Base-by-base conservation (phyloP, 306 rosid species). In the Lathyrus sativus region DNA sequence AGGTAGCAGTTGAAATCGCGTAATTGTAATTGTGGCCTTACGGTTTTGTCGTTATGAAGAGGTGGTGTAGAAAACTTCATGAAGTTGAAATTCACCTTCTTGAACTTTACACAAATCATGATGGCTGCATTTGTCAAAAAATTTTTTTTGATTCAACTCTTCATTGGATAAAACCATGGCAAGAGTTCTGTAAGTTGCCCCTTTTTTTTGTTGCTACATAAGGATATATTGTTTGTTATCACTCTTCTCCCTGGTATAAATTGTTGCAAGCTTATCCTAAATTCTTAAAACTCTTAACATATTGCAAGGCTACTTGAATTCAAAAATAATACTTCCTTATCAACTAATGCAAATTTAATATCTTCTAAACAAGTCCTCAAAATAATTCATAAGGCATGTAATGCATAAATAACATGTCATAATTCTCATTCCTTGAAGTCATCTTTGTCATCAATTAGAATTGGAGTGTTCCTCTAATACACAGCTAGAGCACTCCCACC, bases 401-500 rank as follows among this genome's bases (percentile, higher is more conserved):
- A 44, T 42, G 39, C 54, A 71, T 7, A 28, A 15, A 73, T 57
- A 62, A 35, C 10, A 37, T 54, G 72, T 11, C 62, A 35, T 45
- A 75, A 43, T 69, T 51, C 43, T 63, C 82, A 93, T 65, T 90
- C 95, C 86, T 88, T 74, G 88, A 93, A 88, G 79, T 93, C 99
- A 66, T 93, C 96, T 76, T 88, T 93, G 84, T 90, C 99, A 39
- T 90, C 95, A 59, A 80, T 37, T 11, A 90, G 92, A 76, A 86
- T 78, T 49, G 98, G 88, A 43, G 41, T 82, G 77, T 86, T 86
- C 78, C 96, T 88, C 99, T 97, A 93, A 54, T 68, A 85, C 44
- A 93, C 99, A 35, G 97, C 96, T 66, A 93, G 92, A 65, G 83
- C 92, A 76, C 97, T 93, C 48, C 99, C 97, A 10, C 97, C 99